phyloP scores from a whole-genome alignment of 164 flowering plant genomes.

The Paratinospora sagittata region DNA sequence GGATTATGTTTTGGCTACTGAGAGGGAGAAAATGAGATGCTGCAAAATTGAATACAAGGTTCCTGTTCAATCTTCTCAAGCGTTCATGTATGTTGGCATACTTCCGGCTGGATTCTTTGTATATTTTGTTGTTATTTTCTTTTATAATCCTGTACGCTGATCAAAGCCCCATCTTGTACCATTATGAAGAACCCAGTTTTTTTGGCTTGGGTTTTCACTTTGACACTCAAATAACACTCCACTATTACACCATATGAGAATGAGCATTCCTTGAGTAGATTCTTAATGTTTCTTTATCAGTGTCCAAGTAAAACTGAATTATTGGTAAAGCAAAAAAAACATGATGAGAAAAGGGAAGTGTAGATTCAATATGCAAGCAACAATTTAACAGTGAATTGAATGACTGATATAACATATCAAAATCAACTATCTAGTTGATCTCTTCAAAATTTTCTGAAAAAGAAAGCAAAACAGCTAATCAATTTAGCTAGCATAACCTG shows the following conservation, averaged over 20 bases:
- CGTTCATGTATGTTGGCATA: slow-evolving; percentile 71
- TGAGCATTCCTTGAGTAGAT: too few relatives aligned
- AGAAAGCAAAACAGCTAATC: not conserved
- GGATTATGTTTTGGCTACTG: slow-evolving; percentile 55
- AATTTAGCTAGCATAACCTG: too few relatives aligned
- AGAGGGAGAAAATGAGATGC: slow-evolving; percentile 90
- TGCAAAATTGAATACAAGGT: slow-evolving; percentile 67
- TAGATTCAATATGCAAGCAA: not conserved
- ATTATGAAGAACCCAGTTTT: not conserved
- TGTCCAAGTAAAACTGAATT: too few relatives aligned
- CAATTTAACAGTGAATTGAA: not conserved
- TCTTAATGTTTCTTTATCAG: too few relatives aligned
- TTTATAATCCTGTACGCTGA: slow-evolving; percentile 40
- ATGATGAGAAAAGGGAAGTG: not conserved
- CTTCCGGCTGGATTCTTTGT: too few relatives aligned
- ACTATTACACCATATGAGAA: too few relatives aligned
- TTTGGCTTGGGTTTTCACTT: not conserved
- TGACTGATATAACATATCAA: not conserved
- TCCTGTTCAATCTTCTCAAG: slow-evolving; percentile 74
- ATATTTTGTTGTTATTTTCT: too few relatives aligned
- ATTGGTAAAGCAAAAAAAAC: too few relatives aligned
- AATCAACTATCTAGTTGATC: not conserved
- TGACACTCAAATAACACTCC: too few relatives aligned
- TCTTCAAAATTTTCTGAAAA: not conserved
- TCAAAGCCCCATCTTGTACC: not conserved